These are phyloP conservation scores for Chlorophyllum brunneum DNA, from an alignment of 768 basidiomycete species.

Conservation along the genomic window DNA sequence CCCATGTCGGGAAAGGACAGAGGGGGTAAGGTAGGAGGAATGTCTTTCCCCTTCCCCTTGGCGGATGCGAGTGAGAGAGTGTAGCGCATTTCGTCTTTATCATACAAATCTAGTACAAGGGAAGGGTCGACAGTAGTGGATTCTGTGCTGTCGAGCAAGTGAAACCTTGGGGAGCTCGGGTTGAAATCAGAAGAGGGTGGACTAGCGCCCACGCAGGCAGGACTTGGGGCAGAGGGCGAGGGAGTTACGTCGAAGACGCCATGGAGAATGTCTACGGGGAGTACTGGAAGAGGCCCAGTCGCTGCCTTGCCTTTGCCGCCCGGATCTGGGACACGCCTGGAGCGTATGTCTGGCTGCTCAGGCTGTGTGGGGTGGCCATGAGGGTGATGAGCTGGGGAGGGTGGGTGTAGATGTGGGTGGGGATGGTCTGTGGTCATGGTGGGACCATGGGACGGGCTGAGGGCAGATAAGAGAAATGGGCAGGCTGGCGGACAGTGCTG, in stretches of 20 bases:
- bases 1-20: constrained; percentile 55
- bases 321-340: not conserved
- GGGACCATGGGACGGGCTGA: not conserved
- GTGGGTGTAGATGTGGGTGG: constrained; percentile 1
- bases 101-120: constrained; percentile 6
- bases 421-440: constrained; percentile 4
- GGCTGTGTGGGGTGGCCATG: not conserved
- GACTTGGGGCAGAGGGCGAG: constrained; percentile 12
- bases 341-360: not conserved
- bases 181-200: constrained; percentile 18
- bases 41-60: constrained; percentile 62
- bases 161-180: constrained; percentile 22
- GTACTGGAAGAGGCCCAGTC: constrained; percentile 51
- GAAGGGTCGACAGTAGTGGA: constrained; percentile 20
- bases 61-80: constrained; percentile 15
- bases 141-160: constrained; percentile 19
- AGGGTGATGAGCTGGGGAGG: not conserved
- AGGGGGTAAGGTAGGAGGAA: constrained; percentile 62
- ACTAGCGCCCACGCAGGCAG: constrained; percentile 10
- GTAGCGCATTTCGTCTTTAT: constrained; percentile 15
- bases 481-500: not conserved
- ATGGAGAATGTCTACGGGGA: constrained; percentile 28
- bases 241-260: constrained; percentile 37
- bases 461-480: constrained; percentile 3
- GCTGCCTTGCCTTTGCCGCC: constrained; percentile 53